These are phyloP conservation scores for Moringa oleifera DNA, from an alignment of 345 rosid genomes.

Conservation along the genomic window DNA sequence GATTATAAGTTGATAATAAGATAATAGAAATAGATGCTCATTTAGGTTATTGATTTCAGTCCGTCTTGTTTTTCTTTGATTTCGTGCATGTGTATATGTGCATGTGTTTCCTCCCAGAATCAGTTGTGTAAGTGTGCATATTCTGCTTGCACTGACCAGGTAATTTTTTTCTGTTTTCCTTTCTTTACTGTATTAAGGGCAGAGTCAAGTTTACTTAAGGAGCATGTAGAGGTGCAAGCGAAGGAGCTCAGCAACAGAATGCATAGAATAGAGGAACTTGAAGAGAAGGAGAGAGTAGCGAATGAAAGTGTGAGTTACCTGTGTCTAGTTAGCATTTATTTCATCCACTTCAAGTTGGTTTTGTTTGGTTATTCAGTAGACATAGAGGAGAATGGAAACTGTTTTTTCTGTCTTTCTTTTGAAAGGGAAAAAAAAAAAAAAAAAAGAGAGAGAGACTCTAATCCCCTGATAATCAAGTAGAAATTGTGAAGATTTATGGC, in stretches of 20 bases:
- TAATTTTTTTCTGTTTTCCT: constrained; percentile 16
- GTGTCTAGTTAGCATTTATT: constrained; percentile 3
- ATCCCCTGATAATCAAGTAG: no score
- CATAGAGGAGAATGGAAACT: neutral
- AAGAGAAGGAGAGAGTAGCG: constrained; percentile 85
- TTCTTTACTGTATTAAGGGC: constrained; percentile 60
- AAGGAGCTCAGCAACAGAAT: constrained; percentile 71
- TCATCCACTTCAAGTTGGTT: neutral
- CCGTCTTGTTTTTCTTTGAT: neutral
- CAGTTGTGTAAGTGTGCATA: neutral
- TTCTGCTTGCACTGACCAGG: constrained; percentile 15
- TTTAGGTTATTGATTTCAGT: neutral
- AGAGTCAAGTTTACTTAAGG: constrained; percentile 60
- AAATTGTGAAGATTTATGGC: neutral
- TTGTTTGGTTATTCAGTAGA: no score
- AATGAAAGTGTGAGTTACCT: constrained; percentile 78
- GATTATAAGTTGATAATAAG: neutral
- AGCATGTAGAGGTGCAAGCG: constrained; percentile 63
- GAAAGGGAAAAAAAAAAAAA: no score
- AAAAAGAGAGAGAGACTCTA: no score
- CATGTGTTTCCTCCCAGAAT: neutral
- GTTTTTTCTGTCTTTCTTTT: no score
- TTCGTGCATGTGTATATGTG: neutral
- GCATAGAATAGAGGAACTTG: constrained; percentile 73
- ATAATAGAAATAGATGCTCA: no score